Base-by-base conservation (phyloP, 192 early-diverging fungal genomes). In the Rhizophagus sp. region DNA sequence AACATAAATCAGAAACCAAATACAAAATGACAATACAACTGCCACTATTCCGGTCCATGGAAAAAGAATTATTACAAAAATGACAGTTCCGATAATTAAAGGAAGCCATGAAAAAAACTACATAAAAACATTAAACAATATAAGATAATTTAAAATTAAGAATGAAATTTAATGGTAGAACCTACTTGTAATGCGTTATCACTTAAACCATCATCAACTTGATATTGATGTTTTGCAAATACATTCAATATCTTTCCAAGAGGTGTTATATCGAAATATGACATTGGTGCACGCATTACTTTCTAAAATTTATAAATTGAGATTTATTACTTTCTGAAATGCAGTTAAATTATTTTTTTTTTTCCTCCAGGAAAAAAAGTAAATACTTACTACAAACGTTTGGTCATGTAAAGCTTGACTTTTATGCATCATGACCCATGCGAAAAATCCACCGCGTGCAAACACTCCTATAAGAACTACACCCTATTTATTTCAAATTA, bases 191-290 rank as follows among this genome's bases (percentile, higher is more conserved):
- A 83, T 49, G 80, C 75, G 13, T 83, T 61, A 47, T 86, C 85
- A 11, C 81, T 83, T 50, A 86, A 61, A 30, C 82, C 82, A 41
- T 86, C 85, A 64, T 86, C 85, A 6, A 83, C 85, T 24, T 82
- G 79, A 62, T 80, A 83, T 39, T 82, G 79, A 66, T 86, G 83
- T 63, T 80, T 80, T 10, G 85, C 85, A 57, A 93, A 91, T 6
- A 89, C 87, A 74, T 93, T 93, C 73, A 94, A 81, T 33, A 94
- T 90, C 44, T 88, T 88, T 49, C 91, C 93, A 64, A 91, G 76
- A 22, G 93, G 93, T 17, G 91, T 93, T 62, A 88, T 86, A 62
- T 94, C 93, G 79, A 92, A 94, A 80, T 88, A 93, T 33, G 81
- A 81, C 88, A 91, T 90, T 22, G 92, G 92, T 10, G 92, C 88